Base-by-base conservation (phyloP, 768 basidiomycete species). In the Amanita pseudoporphyria region DNA sequence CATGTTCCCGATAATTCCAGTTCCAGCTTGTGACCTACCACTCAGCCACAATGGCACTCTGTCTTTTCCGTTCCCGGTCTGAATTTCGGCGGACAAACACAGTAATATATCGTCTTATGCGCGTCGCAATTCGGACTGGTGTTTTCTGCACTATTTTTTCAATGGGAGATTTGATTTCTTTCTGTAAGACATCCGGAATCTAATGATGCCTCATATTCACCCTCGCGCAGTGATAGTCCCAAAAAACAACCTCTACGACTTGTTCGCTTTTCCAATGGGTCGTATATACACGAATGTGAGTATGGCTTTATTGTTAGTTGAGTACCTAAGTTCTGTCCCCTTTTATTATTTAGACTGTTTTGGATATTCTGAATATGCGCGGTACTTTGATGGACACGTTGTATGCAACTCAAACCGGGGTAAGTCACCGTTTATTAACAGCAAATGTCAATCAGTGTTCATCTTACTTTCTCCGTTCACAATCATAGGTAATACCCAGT, bases 281-380 rank as follows among this genome's bases (percentile, higher is more conserved):
- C 49, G 55, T 6, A 52, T 53, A 14, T 56, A 56, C 16, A 54
- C 55, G 1, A 54, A 43, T 37, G 55, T 54, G 44, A 44, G 55
- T 33, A 12, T n/a, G 10, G 13, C 12, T 3, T 26, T 12, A n/a
- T 18, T 28, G 13, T 12, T 10, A 35, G 18, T n/a, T 22, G 12
- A 13, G 5, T 22, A n/a, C 12, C 28, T 16, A 47, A n/a, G 9
- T n/a, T n/a, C 16, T 21, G 28, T 3, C 22, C 16, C 31, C 33
- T 31, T 14, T 9, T 18, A 16, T 28, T n/a, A 39, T 10, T 22
- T 26, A 54, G 55, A 46, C 53, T 12, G 52, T 56, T 5, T 47
- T 56, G 53, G 41, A 54, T 41, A 49, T 19, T 12, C 22, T 56
- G 9, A 56, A 52, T 22, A 44, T 31, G 26, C 24, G 41, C 7